Conservation (phyloP, 2,329 filamentous ascomycete species). For the Talaromyces sp. region DNA sequence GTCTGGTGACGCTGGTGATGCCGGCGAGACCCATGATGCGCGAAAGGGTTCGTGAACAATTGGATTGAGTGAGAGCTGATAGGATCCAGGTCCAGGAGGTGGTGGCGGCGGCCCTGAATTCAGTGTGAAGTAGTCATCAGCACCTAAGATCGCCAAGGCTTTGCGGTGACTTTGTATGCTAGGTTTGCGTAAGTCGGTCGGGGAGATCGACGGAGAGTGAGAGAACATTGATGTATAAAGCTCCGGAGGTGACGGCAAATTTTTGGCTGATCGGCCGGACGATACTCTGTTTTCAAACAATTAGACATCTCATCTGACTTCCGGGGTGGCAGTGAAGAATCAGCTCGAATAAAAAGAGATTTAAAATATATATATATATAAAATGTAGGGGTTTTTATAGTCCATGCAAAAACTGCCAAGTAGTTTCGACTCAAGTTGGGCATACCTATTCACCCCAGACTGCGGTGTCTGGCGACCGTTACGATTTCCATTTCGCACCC, state of each 20-base stretch:
- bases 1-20: slow-evolving; percentile 23
- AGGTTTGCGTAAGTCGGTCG: slow-evolving; percentile 37
- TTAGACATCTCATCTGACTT: not conserved
- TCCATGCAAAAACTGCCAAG: not conserved
- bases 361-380: no score
- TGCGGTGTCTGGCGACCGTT: slow-evolving; percentile 23
- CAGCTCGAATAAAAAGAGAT: not conserved
- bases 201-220: slow-evolving; percentile 36
- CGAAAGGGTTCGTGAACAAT: slow-evolving; percentile 15
- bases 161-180: slow-evolving; percentile 36
- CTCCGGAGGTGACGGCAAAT: slow-evolving; percentile 19
- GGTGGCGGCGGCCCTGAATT: slow-evolving; percentile 11
- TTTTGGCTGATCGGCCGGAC: slow-evolving; percentile 3
- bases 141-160: slow-evolving; percentile 30
- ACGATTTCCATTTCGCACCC: slow-evolving; percentile 21
- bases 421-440: not conserved
- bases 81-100: slow-evolving; percentile 7
- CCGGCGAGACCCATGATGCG: slow-evolving; percentile 16
- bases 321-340: not conserved
- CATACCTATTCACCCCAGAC: slow-evolving; percentile 14
- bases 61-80: slow-evolving; percentile 16
- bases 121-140: slow-evolving; percentile 23
- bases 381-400: not conserved
- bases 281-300: not conserved
- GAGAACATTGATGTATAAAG: slow-evolving; percentile 34